Conservation (phyloP, 225 moss, liverwort and hornwort species). For the Climacium dendroides region DNA sequence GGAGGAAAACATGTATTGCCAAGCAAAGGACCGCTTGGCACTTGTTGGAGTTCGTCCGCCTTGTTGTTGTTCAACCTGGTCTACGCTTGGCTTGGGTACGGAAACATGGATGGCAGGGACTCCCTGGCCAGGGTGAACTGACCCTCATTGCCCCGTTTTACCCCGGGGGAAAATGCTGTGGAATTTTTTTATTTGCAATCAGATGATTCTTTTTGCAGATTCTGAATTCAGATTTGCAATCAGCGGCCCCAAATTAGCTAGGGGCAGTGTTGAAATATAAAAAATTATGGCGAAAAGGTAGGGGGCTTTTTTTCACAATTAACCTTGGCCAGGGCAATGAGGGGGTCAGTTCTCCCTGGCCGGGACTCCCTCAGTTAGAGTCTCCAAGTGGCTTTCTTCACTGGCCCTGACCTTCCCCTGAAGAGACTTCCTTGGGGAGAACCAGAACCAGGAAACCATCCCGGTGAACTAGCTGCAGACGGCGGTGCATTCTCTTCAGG, state of each 20-base stretch:
- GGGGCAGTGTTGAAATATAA: no score
- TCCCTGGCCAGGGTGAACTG: no score
- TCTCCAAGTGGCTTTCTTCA: slow-evolving; percentile 11
- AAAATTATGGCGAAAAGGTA: no score
- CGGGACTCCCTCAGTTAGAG: slow-evolving; percentile 36
- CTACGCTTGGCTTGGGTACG: not conserved
- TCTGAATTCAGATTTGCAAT: no score
- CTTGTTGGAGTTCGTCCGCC: not conserved
- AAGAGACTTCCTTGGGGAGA: not conserved
- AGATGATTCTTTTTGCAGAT: no score
- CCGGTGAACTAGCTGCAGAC: not conserved
- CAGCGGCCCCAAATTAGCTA: no score
- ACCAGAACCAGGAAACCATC: not conserved
- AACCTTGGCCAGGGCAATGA: no score
- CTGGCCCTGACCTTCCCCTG: not conserved
- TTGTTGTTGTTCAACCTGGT: not conserved
- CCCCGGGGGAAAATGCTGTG: no score
- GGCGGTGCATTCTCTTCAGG: not conserved
- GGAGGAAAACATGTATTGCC: slow-evolving; percentile 53
- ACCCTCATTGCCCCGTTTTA: no score
- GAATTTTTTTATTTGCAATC: no score
- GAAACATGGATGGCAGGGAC: slow-evolving; percentile 4
- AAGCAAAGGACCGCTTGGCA: slow-evolving; percentile 1
- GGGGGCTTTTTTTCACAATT: no score
- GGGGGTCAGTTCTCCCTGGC: no score